These are phyloP conservation scores for Pseudogymnoascus sp. DNA, from an alignment of 2,329 filamentous ascomycete genomes.

Conservation along the genomic window DNA sequence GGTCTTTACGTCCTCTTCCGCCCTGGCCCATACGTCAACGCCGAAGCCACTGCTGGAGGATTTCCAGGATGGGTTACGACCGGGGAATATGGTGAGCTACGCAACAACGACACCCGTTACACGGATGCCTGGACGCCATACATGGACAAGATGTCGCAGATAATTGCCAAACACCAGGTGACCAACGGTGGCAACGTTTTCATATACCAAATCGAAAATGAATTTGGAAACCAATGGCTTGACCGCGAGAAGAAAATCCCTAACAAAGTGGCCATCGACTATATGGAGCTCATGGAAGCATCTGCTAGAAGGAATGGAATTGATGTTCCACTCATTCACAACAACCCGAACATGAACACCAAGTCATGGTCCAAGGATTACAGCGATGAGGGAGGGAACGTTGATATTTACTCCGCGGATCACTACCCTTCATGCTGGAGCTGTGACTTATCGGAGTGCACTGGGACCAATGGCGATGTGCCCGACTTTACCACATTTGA, in stretches of 20 bases:
- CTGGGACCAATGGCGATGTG: constrained; percentile 48
- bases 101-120: constrained; percentile 45
- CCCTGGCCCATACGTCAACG: constrained; percentile 56
- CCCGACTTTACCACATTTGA: constrained; percentile 39
- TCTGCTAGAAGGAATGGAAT: constrained; percentile 48
- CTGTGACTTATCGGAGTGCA: constrained; percentile 53
- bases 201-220: constrained; percentile 51
- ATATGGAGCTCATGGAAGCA: constrained; percentile 50
- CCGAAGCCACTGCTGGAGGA: constrained; percentile 53
- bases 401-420: constrained; percentile 45
- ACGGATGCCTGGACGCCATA: constrained; percentile 47
- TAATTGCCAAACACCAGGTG: constrained; percentile 45
- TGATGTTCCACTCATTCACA: constrained; percentile 47
- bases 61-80: constrained; percentile 56
- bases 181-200: constrained; percentile 49
- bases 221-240: constrained; percentile 39
- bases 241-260: constrained; percentile 35
- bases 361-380: constrained; percentile 55
- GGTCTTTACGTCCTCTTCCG: constrained; percentile 48
- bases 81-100: constrained; percentile 45
- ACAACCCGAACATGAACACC: constrained; percentile 51
- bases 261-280: constrained; percentile 41
- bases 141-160: constrained; percentile 40
- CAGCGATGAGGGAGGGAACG: constrained; percentile 45
- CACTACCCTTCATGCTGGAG: constrained; percentile 53